These are phyloP conservation scores for Polyrhizophydium stewartii DNA, from an alignment of 371 early-diverging fungal genomes.

Conservation along the genomic window DNA sequence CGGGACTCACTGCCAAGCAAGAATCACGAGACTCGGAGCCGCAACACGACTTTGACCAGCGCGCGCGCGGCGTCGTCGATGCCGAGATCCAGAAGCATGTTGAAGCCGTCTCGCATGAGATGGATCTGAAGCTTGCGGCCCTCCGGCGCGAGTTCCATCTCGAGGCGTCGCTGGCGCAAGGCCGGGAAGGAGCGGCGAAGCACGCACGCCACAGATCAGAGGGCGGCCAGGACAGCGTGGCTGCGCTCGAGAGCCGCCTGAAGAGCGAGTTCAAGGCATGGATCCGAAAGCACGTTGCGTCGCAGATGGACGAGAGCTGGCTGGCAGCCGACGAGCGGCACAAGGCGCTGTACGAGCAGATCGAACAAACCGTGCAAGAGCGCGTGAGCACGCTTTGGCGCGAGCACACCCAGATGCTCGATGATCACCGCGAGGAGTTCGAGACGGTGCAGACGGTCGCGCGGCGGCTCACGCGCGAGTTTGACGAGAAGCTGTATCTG, in stretches of 20 bases:
- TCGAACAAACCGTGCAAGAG: neutral
- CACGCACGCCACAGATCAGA: too few relatives aligned
- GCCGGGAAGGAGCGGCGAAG: too few relatives aligned
- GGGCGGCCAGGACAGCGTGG: too few relatives aligned
- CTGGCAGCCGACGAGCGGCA: neutral
- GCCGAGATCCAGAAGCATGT: neutral
- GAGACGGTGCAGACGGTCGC: neutral
- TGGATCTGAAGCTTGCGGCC: conserved; percentile 1
- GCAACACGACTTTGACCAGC: too few relatives aligned
- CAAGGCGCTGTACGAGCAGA: neutral
- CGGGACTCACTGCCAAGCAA: too few relatives aligned
- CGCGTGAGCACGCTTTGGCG: neutral
- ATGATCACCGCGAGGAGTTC: neutral
- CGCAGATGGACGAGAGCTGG: neutral
- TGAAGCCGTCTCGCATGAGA: neutral
- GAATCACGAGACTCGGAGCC: too few relatives aligned
- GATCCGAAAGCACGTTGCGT: conserved; percentile 1
- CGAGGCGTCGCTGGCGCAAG: too few relatives aligned
- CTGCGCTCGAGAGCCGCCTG: conserved; percentile 5
- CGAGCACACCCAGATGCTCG: neutral
- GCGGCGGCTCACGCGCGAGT: conserved; percentile 23
- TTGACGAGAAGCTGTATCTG: conserved; percentile 45
- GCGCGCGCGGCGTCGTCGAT: neutral
- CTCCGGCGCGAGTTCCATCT: conserved; percentile 2
- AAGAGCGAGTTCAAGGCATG: conserved; percentile 8